These are phyloP conservation scores for Alternaria burnsii DNA, from an alignment of 2,329 filamentous ascomycete species.

Conservation along the genomic window DNA sequence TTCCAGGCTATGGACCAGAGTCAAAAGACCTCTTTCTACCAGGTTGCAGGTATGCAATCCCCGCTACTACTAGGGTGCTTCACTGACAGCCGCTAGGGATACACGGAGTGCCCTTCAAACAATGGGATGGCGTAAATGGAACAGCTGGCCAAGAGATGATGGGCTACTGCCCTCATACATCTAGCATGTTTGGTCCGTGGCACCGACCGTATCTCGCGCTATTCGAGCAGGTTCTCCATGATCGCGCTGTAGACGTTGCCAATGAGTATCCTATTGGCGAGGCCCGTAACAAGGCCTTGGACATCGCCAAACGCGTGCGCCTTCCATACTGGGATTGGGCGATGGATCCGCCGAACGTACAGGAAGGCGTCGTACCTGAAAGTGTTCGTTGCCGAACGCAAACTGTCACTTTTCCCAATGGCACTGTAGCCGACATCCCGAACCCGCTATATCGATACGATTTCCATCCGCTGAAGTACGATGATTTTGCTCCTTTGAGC, in stretches of 20 bases:
- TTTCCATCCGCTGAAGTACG: slow-evolving; percentile 42
- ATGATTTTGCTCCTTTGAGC: slow-evolving; percentile 38
- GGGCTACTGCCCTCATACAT: slow-evolving; percentile 44
- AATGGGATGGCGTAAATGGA: slow-evolving; percentile 39
- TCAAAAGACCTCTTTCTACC: slow-evolving; percentile 43
- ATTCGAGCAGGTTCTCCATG: slow-evolving; percentile 46
- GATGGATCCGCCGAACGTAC: slow-evolving; percentile 28
- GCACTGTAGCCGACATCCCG: slow-evolving; percentile 31
- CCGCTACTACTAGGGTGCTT: background rate
- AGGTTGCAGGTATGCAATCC: slow-evolving; percentile 36
- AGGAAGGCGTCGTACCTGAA: slow-evolving; percentile 37
- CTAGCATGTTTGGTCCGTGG: slow-evolving; percentile 44
- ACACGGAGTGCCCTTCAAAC: slow-evolving; percentile 41
- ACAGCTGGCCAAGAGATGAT: slow-evolving; percentile 30
- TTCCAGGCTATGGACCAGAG: slow-evolving; percentile 46
- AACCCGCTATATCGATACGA: slow-evolving; percentile 43
- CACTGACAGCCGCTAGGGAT: slow-evolving; percentile 28
- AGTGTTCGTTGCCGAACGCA: slow-evolving; percentile 30
- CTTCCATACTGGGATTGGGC: slow-evolving; percentile 51
- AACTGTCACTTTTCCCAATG: slow-evolving; percentile 40
- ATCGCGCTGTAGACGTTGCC: slow-evolving; percentile 40
- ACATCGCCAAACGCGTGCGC: slow-evolving; percentile 35
- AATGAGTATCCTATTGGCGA: slow-evolving; percentile 39
- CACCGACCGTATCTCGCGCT: slow-evolving; percentile 46
- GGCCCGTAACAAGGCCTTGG: slow-evolving; percentile 32